Base-by-base conservation (phyloP, 495 filamentous ascomycete genomes). In the Hyaloscypha finlandica region DNA sequence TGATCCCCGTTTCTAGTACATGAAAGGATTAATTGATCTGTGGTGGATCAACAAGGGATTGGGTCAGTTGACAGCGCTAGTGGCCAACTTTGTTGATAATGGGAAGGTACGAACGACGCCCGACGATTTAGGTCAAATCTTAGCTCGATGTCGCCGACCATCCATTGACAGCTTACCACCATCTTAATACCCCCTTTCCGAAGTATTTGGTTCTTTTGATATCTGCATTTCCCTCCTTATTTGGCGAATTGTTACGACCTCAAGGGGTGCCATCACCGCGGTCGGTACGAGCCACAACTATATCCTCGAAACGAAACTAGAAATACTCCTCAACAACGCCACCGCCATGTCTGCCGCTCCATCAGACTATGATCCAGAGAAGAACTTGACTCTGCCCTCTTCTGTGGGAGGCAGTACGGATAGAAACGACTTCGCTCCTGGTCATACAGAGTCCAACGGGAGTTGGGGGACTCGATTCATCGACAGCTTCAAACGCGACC, bases 401-500 rank as follows among this genome's bases (percentile, higher is more conserved):
- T 48, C 42, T 19, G 42, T 0, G 8, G 42, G 42, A 12, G 16
- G 16, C 42, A 48, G 42, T 48, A 4, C 42, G 16, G 16, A 48
- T 19, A 48, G 42, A 48, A 48, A 48, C 16, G 42, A 48, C 42
- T 48, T 14, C 11, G 42, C 42, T 48, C 16, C 42, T 19, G 42
- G 42, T 3, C 11, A 14, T 16, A 3, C 9, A 6, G 42, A 48
- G 42, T 12, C 42, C 9, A 48, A 19, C 8, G 11, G 42, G 9
- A 19, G 1, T 4, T 48, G 42, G 42, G 16, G 8, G 42, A 48
- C 42, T 16, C 42, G 42, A 1, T 48, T 48, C 42, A 66, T 90
- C 67, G 89, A 97, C 77, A 90, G 92, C 73, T 97, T 98, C 83
- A 89, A 88, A 71, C 82, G 89, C 33, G 93, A 97, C 68, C 92